Percentiles rank a stretch among this genome's conserved stretches.
Evolutionary conservation across 371 early-diverging fungal genomes (phyloP).

Genomic region (Apophysomyces ossiformis): DNA sequence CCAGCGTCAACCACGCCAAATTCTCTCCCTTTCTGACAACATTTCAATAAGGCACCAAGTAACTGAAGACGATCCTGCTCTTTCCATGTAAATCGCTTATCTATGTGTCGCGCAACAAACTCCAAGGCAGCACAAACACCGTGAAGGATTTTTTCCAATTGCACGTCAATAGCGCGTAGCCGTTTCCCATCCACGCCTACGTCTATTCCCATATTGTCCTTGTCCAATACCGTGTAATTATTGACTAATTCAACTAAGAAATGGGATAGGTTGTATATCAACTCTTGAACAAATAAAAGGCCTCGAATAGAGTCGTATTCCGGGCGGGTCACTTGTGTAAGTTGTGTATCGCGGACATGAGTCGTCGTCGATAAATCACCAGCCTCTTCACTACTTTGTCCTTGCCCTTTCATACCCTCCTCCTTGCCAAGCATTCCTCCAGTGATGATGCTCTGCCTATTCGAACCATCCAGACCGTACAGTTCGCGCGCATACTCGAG

Average conservation of each 20-base stretch:
- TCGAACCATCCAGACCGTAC: constrained; percentile 26
- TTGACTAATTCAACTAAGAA: constrained; percentile 39
- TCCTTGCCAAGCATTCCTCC: too few relatives aligned
- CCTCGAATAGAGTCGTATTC: constrained; percentile 45
- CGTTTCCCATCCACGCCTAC: constrained; percentile 47
- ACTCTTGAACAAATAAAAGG: constrained; percentile 34
- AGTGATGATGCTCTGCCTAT: background rate
- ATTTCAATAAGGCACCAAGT: constrained; percentile 46
- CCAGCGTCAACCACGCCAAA: constrained; percentile 57
- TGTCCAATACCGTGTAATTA: constrained; percentile 37
- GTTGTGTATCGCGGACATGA: constrained; percentile 1
- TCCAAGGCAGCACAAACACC: constrained; percentile 32
- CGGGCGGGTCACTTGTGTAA: constrained; percentile 22
- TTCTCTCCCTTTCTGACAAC: constrained; percentile 49
- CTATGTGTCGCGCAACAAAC: constrained; percentile 24
- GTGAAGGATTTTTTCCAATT: constrained; percentile 39
- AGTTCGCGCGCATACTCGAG: constrained; percentile 45
- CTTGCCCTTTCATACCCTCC: constrained; percentile 11
- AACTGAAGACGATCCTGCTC: constrained; percentile 15
- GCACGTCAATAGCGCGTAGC: constrained; percentile 37
- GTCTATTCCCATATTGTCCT: constrained; percentile 34
- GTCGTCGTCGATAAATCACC: constrained; percentile 43
- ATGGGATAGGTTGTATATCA: constrained; percentile 29
- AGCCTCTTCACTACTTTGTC: constrained; percentile 30
- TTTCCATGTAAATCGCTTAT: constrained; percentile 27